Evolutionary conservation across 2,329 filamentous ascomycete genomes (phyloP).

Genomic region (Emericellopsis cladophorae): DNA sequence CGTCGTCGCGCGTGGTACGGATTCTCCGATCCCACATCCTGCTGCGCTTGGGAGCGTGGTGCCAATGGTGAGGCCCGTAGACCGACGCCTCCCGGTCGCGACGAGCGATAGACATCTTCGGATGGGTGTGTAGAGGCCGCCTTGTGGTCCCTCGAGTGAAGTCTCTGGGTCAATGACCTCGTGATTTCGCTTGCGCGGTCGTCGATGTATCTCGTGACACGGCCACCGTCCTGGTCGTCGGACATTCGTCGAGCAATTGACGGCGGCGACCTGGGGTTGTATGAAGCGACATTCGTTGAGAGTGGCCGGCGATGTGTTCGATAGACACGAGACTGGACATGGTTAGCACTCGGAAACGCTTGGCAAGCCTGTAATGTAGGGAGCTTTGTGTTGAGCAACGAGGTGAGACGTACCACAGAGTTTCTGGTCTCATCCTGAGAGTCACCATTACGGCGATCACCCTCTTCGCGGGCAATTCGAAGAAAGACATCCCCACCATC

Average conservation of each 20-base stretch:
- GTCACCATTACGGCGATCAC: constrained; percentile 24
- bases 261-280: constrained; percentile 36
- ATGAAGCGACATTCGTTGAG: constrained; percentile 35
- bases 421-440: constrained; percentile 20
- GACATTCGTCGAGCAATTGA: constrained; percentile 39
- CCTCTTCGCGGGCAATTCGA: constrained; percentile 42
- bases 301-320: constrained; percentile 39
- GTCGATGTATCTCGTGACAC: constrained; percentile 26
- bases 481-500: constrained; percentile 48
- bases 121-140: constrained; percentile 22
- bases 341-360: constrained; percentile 5
- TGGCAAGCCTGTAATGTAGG: not conserved
- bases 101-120: constrained; percentile 20
- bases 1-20: constrained; percentile 17
- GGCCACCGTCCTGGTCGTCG: constrained; percentile 38
- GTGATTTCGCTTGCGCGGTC: constrained; percentile 25
- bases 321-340: constrained; percentile 30
- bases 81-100: constrained; percentile 15
- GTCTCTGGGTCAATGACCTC: constrained; percentile 31
- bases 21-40: constrained; percentile 23
- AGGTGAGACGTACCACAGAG: constrained; percentile 29
- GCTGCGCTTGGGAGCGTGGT: constrained; percentile 15
- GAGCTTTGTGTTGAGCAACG: not conserved
- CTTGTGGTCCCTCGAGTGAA: constrained; percentile 28
- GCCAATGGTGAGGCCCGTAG: constrained; percentile 3